Evolutionary conservation across 129 eudicot genomes (phyloP).

Genomic region (Dittrichia graveolens): DNA sequence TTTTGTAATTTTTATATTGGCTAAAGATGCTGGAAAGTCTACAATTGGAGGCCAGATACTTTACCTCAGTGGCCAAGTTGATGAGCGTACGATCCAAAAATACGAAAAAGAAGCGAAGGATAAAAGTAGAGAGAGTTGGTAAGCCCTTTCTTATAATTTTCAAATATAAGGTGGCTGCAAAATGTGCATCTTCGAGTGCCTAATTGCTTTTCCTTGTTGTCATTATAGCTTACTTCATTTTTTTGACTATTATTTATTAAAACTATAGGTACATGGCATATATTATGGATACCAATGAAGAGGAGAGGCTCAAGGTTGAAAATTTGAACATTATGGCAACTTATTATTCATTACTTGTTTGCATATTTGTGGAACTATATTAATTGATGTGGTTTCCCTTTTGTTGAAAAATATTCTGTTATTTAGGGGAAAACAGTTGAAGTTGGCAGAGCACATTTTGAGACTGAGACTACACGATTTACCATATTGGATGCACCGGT

Average conservation of each 20-base stretch:
- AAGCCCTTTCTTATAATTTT: conserved; percentile 21
- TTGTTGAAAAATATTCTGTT: neutral
- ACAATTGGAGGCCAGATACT: conserved; percentile 93
- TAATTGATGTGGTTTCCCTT: neutral
- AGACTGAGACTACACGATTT: conserved; percentile 81
- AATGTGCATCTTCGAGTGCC: neutral
- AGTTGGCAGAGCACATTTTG: conserved; percentile 97
- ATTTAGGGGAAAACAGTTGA: conserved; percentile 92
- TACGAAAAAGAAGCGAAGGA: conserved; percentile 98
- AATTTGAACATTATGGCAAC: neutral
- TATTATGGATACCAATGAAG: conserved; percentile 97
- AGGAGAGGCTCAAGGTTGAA: conserved; percentile 84
- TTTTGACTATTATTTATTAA: neutral
- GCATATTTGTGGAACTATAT: neutral
- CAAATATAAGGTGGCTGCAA: neutral
- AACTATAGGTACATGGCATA: conserved; percentile 88
- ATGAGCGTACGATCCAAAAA: conserved; percentile 92
- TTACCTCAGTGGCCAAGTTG: conserved; percentile 95
- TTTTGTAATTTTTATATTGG: conserved; percentile 15
- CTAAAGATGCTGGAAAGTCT: conserved; percentile 94
- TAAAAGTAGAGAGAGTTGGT: conserved; percentile 96
- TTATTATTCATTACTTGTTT: neutral
- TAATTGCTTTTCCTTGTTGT: too few species aligned
- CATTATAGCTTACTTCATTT: neutral
- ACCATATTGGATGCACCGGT: conserved; percentile 99